Evolutionary conservation across 2,329 filamentous ascomycete genomes (phyloP).

Genomic region (Colletotrichum kahawae): DNA sequence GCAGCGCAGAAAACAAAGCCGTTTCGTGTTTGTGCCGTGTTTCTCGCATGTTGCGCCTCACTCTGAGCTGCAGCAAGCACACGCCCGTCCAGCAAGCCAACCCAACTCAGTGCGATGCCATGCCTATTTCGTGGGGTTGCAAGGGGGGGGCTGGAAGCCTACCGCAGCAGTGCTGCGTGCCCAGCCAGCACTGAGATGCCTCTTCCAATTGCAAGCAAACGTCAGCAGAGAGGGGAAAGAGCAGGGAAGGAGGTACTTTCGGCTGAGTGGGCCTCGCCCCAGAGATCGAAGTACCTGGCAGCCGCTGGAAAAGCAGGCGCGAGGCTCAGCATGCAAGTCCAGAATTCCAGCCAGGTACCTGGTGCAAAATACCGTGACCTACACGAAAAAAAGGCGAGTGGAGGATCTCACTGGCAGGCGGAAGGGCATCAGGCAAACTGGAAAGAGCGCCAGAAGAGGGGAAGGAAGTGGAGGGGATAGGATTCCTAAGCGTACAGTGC

Average conservation of each 20-base stretch:
- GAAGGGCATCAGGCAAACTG: neutral
- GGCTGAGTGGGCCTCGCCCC: neutral
- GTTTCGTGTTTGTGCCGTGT: neutral
- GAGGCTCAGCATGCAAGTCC: neutral
- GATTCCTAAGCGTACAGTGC: neutral
- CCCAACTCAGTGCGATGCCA: neutral
- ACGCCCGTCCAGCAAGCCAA: neutral
- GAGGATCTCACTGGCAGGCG: neutral
- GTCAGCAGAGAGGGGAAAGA: constrained; percentile 12
- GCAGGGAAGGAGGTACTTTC: constrained; percentile 2
- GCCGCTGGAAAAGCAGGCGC: neutral
- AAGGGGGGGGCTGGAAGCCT: constrained; percentile 4
- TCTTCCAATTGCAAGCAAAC: neutral
- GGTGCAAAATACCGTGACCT: neutral
- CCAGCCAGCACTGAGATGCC: neutral
- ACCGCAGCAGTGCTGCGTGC: neutral
- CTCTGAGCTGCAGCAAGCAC: neutral
- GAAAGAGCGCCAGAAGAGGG: neutral
- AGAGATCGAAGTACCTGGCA: constrained; percentile 6
- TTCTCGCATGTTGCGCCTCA: constrained; percentile 8
- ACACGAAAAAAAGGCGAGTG: neutral
- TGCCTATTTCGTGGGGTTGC: constrained; percentile 15
- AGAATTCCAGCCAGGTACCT: neutral
- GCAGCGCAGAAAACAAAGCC: neutral
- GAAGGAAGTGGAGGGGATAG: neutral